Base-by-base conservation (phyloP, 805 yeast genomes). In the Pichia californica region DNA sequence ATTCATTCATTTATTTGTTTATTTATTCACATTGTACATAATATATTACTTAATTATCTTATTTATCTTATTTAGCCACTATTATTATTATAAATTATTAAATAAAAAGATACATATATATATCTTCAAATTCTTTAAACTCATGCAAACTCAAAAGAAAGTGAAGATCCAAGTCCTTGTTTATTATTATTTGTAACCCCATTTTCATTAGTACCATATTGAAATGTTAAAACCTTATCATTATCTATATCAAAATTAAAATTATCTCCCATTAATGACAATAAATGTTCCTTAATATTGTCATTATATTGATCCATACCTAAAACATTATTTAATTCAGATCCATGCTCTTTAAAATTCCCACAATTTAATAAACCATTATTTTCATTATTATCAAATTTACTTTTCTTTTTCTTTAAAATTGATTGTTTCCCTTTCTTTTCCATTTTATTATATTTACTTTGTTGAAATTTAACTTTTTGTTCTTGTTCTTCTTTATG, bases 261-360 rank as follows among this genome's bases (percentile, higher is more conserved):
- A 32, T 43, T 54, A 26, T 58, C 62, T 26, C 55, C 53, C 43
- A 55, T 48, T 36, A 53, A 55, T 10, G 44, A 47, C 31, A 52
- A 31, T 27, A 58, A 41, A 10, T 52, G 43, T 13, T 49, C 56
- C 35, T 48, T 55, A n/a, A 50, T 41, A 30, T 49, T 46, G 5
- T 33, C 27, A n/a, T 31, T 29, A 16, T 1, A 5, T 11, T 21
- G 11, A 16, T 21, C n/a, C n/a, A n/a, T n/a, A n/a, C n/a, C n/a
- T n/a, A n/a, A n/a, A n/a, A n/a, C n/a, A n/a, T n/a, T n/a, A n/a
- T n/a, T n/a, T n/a, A n/a, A n/a, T n/a, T n/a, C n/a, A n/a, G n/a
- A n/a, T n/a, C n/a, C n/a, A n/a, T n/a, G n/a, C n/a, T n/a, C n/a
- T n/a, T n/a, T n/a, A n/a, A n/a, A 14, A 15, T 34, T n/a, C n/a